Conservation (phyloP, 352 stramenopile species). For the Thraustotheca clavata region DNA sequence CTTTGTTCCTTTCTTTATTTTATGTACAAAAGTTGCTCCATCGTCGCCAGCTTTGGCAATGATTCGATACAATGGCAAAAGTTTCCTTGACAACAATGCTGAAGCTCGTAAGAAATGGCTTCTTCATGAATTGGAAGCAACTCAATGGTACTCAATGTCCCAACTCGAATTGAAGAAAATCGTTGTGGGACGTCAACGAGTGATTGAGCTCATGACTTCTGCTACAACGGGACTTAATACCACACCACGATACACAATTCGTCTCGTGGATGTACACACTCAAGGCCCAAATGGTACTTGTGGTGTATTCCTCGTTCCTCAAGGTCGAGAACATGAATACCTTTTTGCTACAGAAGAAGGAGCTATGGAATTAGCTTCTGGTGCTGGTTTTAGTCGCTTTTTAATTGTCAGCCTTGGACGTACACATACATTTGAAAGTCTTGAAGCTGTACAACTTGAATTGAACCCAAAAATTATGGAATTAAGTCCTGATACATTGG, state of each 20-base stretch:
- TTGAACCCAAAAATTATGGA: constrained; percentile 57
- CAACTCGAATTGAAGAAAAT: constrained; percentile 38
- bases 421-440: constrained; percentile 52
- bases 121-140: constrained; percentile 45
- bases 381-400: constrained; percentile 59
- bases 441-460: constrained; percentile 59
- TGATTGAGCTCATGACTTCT: constrained; percentile 44
- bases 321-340: constrained; percentile 75
- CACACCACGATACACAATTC: constrained; percentile 45
- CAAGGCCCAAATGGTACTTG: constrained; percentile 46
- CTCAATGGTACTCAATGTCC: constrained; percentile 53
- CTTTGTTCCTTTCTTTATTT: constrained; percentile 45
- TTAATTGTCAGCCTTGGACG: constrained; percentile 58
- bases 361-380: constrained; percentile 42
- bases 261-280: constrained; percentile 41
- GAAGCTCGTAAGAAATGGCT: constrained; percentile 37
- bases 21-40: constrained; percentile 32
- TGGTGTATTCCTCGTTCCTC: constrained; percentile 65
- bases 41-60: constrained; percentile 24
- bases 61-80: constrained; percentile 37
- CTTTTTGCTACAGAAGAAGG: constrained; percentile 70
- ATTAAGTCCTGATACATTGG: constrained; percentile 41
- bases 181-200: constrained; percentile 39
- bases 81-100: constrained; percentile 29
- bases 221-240: constrained; percentile 24